Evolutionary conservation across 345 rosid genomes (phyloP).

Genomic region (Eucalyptus sp.): DNA sequence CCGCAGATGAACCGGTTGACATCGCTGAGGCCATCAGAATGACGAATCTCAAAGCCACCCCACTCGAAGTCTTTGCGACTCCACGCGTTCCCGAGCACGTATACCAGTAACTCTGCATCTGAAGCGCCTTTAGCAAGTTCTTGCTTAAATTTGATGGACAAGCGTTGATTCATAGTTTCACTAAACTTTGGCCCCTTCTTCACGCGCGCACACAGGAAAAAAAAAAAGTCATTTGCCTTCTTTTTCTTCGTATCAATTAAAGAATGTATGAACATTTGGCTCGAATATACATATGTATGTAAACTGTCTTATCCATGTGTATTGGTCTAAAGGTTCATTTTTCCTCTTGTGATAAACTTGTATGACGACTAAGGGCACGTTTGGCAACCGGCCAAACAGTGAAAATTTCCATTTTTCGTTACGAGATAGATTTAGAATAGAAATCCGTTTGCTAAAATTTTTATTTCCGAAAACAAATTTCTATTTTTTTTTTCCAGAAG

Average conservation of each 20-base stretch:
- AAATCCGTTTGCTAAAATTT: no score
- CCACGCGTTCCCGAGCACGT: neutral
- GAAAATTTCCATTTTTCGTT: no score
- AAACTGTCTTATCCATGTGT: neutral
- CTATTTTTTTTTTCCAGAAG: no score
- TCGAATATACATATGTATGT: neutral
- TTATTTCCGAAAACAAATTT: no score
- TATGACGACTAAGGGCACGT: no score
- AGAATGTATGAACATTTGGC: neutral
- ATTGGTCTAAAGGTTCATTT: neutral
- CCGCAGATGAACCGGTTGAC: neutral
- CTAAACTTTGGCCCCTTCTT: neutral
- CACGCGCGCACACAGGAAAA: rapidly evolving
- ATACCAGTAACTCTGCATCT: neutral
- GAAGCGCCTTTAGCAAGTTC: neutral
- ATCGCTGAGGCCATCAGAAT: neutral
- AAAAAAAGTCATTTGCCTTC: neutral
- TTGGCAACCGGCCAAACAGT: no score
- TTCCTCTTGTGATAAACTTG: neutral
- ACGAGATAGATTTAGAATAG: no score
- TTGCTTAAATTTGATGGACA: no score
- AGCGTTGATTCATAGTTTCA: no score
- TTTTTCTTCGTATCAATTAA: no score
- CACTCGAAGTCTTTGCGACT: neutral
- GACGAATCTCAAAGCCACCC: slow-evolving; percentile 5